Base-by-base conservation (phyloP, 768 basidiomycete genomes). In the Suillus decipiens region DNA sequence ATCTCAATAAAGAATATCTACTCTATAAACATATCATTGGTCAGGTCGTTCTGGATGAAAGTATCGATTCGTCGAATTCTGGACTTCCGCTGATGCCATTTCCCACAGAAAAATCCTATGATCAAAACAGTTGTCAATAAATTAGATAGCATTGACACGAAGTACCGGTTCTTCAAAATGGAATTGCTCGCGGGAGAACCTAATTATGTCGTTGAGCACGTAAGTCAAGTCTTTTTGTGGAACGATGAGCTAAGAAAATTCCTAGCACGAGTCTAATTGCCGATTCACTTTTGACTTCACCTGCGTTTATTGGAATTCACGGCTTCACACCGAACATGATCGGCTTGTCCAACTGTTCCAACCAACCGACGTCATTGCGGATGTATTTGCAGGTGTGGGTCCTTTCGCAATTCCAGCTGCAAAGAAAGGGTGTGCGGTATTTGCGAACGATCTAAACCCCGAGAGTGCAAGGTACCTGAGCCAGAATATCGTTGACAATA, bases 281-380 rank as follows among this genome's bases (percentile, higher is more conserved):
- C 81, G 79, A 37, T 99, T 99, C 76, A 89, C 84, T 1, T 99
- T 99, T 70, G 95, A 99, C 74, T 99, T 99, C 72, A 88, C 90
- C 7, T 82, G 88, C 71, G 97, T 99, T 14, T 99, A 99, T 76
- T 99, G 96, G 96, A 99, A 99, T 78, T 96, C 96, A 17, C 88
- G 97, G 42, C 79, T 99, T 41, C 91, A 94, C 62, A 87, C 88
- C 5, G 97, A 99, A 72, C 97, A 99, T 71, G 86, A 88, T 33
- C 89, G 96, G 3, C 81, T 99, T 17, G 91, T 99, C 47, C 73
- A 82, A 19, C 67, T 81, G 41, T 96, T 98, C 76, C 73, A 82
- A 33, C 85, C 88, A 0, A 82, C 87, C 31, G 93, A 94, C 59
- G 85, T 99, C 22, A 76, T 99, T 28, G 95, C 88, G 3, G 97